phyloP scores from a whole-genome alignment of 148 eudicot genomes.

The Fagopyrum esculentum region DNA sequence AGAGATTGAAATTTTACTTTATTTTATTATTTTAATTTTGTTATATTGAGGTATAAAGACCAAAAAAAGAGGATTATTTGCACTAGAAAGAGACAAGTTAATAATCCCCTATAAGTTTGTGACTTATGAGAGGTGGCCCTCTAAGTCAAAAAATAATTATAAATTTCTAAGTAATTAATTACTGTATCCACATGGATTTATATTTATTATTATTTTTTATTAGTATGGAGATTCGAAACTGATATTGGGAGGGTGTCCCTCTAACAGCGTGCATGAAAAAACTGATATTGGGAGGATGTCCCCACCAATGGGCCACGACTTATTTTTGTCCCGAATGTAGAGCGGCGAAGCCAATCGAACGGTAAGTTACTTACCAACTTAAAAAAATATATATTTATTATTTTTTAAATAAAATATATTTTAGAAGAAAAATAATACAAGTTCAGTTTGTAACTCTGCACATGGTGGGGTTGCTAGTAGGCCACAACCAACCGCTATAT shows the following conservation, averaged over 20 bases:
- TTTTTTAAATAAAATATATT: too few relatives aligned
- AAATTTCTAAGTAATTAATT: background rate
- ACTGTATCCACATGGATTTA: background rate
- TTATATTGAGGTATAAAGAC: background rate
- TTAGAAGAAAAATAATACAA: background rate
- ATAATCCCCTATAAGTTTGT: background rate
- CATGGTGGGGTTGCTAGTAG: constrained; percentile 11
- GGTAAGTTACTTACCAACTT: background rate
- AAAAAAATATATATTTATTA: background rate
- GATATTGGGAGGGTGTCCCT: too few relatives aligned
- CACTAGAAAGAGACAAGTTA: background rate
- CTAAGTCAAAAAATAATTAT: background rate
- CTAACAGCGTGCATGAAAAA: too few relatives aligned
- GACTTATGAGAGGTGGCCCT: background rate
- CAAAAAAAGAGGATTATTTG: background rate
- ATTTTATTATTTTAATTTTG: background rate
- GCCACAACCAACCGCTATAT: constrained; percentile 4
- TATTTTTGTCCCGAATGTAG: too few relatives aligned
- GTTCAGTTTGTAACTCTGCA: background rate
- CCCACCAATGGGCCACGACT: too few relatives aligned
- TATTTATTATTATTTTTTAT: background rate
- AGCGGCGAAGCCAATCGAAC: too few relatives aligned
- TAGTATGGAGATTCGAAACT: too few relatives aligned
- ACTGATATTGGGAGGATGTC: too few relatives aligned
- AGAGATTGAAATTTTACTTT: background rate